Evolutionary conservation across 2,329 filamentous ascomycete genomes (phyloP), one percentile per base, ranked within the genome.

Genomic region (Neofusicoccum laricinum): DNA sequence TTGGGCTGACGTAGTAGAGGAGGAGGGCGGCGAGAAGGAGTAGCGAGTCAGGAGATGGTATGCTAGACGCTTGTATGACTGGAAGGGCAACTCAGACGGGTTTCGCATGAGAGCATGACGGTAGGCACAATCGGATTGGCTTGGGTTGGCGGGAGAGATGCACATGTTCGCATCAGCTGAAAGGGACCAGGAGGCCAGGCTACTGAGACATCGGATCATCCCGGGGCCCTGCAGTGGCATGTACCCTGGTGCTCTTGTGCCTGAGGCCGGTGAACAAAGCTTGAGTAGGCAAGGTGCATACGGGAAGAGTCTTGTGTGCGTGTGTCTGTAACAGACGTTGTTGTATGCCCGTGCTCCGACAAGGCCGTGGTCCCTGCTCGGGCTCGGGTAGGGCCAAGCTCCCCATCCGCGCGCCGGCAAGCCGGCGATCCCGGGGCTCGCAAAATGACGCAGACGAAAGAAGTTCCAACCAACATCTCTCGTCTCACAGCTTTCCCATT

Each of bases 1-100:
- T 2, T 80, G 77, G 76, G 63, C 53, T 6, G 63, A 64, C 17
- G 63, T 64, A 21, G 32, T 41, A 11, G 63, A 64, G 4, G 63
- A 51, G 25, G 63, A 64, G 72, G 79, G 32, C 15, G 43, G 61
- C n/a, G 38, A 51, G 48, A 63, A 36, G 48, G 43, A 25, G 5
- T 6, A 30, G 19, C 17, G 58, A 43, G 15, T 61, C 43, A 30
- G 12, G 57, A 21, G 11, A 36, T 5, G 34, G 55, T 6, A 38
- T 34, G 50, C 32, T 53, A 58, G 25, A n/a, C 11, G 58, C n/a
- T 12, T 61, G 45, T 49, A 59, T 59, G 55, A 59, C 40, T 59
- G 55, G 21, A 45, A 10, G 49, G 51, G n/a, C 30, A 43, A 17
- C 40, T 45, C 10, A 32, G 15, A 41, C 19, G 7, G 38, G 40